These are phyloP conservation scores for Cytospora mali DNA, from an alignment of 2,329 filamentous ascomycete species.

Conservation along the genomic window DNA sequence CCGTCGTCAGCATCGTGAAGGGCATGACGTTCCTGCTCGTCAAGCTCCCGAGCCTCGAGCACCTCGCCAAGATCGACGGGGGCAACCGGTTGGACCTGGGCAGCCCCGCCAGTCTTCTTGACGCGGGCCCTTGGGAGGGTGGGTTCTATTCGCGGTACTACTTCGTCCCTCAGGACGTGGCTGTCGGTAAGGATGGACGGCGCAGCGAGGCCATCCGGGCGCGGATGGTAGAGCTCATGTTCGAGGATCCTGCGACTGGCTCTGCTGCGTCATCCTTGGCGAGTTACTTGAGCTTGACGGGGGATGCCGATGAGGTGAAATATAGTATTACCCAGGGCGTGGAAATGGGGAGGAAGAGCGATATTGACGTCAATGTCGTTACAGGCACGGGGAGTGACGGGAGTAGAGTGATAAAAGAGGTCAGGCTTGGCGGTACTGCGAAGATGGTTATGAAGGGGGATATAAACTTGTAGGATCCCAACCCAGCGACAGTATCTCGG, in stretches of 20 bases:
- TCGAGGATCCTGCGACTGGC: constrained; percentile 66
- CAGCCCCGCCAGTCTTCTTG: constrained; percentile 42
- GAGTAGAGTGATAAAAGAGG: constrained; percentile 31
- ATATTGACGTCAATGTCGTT: constrained; percentile 51
- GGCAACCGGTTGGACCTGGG: constrained; percentile 36
- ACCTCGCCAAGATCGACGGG: constrained; percentile 49
- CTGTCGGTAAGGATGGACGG: constrained; percentile 31
- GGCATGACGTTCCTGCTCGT: constrained; percentile 76
- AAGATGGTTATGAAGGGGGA: constrained; percentile 37
- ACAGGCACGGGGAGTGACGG: constrained; percentile 12
- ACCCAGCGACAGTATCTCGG: not conserved
- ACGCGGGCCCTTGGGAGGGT: constrained; percentile 54
- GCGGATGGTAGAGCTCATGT: constrained; percentile 57
- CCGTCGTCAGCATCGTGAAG: constrained; percentile 66
- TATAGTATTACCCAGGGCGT: constrained; percentile 66
- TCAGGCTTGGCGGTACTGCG: constrained; percentile 36
- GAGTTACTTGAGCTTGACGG: constrained; percentile 53
- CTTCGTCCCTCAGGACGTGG: constrained; percentile 50
- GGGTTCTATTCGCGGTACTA: constrained; percentile 59
- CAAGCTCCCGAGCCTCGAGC: constrained; percentile 60
- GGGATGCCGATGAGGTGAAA: constrained; percentile 38
- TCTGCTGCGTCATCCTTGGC: constrained; percentile 62
- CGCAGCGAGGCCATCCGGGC: constrained; percentile 45
- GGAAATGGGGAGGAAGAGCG: constrained; percentile 65
- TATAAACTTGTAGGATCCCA: constrained; percentile 28